Evolutionary conservation across 257 asterid genomes (phyloP).

Genomic region (Linaria vulgaris): DNA sequence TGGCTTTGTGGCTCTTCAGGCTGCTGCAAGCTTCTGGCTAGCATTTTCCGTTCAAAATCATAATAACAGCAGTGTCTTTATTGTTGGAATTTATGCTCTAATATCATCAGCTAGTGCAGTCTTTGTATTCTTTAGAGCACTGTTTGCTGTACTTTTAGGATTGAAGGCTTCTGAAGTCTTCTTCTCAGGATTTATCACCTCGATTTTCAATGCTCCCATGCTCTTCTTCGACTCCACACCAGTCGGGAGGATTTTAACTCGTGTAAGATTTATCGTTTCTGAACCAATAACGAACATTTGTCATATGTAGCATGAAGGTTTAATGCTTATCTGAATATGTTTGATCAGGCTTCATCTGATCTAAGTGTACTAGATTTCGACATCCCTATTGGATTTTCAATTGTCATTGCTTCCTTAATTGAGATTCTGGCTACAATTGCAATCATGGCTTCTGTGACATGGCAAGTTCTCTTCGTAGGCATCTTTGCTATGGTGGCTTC

Average conservation of each 20-base stretch:
- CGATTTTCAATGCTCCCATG: slow-evolving; percentile 79
- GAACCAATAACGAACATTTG: neutral
- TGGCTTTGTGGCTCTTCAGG: slow-evolving; percentile 60
- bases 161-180: slow-evolving; percentile 62
- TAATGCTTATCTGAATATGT: neutral
- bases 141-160: slow-evolving; percentile 56
- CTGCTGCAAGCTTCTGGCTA: slow-evolving; percentile 76
- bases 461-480: slow-evolving; percentile 83
- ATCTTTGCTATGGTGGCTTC: slow-evolving; percentile 52
- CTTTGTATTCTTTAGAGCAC: slow-evolving; percentile 51
- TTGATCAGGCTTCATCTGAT: slow-evolving; percentile 73
- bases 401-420: slow-evolving; percentile 33
- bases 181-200: slow-evolving; percentile 53
- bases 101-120: slow-evolving; percentile 47
- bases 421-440: slow-evolving; percentile 54
- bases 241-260: slow-evolving; percentile 67
- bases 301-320: neutral
- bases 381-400: slow-evolving; percentile 50
- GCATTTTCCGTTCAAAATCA: slow-evolving; percentile 53
- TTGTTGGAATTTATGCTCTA: slow-evolving; percentile 50
- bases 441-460: slow-evolving; percentile 66
- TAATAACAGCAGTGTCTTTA: slow-evolving; percentile 30
- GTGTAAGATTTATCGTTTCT: slow-evolving; percentile 41
- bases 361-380: slow-evolving; percentile 66
- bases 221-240: slow-evolving; percentile 87